These are phyloP conservation scores for Nephelium lappaceum DNA, from an alignment of 345 rosid genomes.

Conservation along the genomic window DNA sequence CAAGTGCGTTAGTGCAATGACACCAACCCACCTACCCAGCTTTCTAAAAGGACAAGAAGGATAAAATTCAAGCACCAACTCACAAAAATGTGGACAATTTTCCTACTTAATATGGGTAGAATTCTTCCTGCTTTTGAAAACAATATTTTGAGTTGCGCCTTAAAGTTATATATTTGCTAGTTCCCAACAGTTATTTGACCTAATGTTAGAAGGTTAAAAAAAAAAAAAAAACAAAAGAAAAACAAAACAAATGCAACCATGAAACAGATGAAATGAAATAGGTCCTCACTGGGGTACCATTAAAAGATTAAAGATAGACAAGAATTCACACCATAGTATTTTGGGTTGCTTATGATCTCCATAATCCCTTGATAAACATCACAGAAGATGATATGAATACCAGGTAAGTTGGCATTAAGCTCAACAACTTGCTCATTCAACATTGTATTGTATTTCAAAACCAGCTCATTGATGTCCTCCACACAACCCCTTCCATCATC, in stretches of 20 bases:
- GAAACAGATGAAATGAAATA: not conserved
- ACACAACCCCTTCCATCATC: constrained; percentile 36
- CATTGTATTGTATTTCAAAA: constrained; percentile 50
- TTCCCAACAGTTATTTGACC: too few relatives aligned
- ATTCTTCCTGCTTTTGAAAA: too few relatives aligned
- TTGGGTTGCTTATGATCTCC: constrained; percentile 48
- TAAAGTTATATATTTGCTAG: too few relatives aligned
- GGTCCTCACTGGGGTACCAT: not conserved
- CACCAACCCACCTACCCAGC: too few relatives aligned
- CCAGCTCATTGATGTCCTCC: constrained; percentile 50
- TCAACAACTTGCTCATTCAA: constrained; percentile 37
- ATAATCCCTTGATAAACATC: constrained; percentile 53
- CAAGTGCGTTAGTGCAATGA: too few relatives aligned
- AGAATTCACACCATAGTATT: constrained; percentile 37
- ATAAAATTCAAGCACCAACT: too few relatives aligned
- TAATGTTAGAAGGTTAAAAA: too few relatives aligned
- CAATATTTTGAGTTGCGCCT: too few relatives aligned
- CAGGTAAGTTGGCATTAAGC: constrained; percentile 45
- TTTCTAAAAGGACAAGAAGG: too few relatives aligned
- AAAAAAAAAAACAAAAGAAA: too few relatives aligned
- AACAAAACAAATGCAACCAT: not conserved
- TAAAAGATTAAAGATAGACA: not conserved
- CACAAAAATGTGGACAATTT: too few relatives aligned
- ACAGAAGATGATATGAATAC: constrained; percentile 52
- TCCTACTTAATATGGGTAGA: too few relatives aligned